phyloP scores from a whole-genome alignment of 257 asterid species.

The Solanum lignicaule region DNA sequence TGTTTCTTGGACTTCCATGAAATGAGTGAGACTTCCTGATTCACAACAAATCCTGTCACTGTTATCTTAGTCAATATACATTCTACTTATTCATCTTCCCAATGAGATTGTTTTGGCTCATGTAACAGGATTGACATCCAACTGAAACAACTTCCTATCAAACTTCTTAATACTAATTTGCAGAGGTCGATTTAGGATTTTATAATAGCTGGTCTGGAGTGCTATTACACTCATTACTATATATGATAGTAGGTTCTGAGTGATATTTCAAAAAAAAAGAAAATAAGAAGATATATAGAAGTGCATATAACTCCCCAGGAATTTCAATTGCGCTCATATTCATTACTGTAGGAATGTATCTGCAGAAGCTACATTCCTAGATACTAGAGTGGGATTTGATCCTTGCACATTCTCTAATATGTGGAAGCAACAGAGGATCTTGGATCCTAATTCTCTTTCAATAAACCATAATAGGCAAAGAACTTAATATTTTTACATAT shows the following conservation, averaged over 20 bases:
- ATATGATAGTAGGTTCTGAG: neutral
- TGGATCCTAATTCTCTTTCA: neutral
- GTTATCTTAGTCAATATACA: neutral
- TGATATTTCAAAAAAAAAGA: neutral
- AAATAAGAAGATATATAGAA: neutral
- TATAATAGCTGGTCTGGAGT: neutral
- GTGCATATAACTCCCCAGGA: neutral
- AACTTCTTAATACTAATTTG: neutral
- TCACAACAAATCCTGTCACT: neutral
- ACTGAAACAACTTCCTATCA: neutral
- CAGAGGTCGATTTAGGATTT: neutral
- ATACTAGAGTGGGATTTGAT: neutral
- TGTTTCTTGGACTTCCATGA: neutral
- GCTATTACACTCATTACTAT: neutral
- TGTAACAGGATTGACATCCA: neutral
- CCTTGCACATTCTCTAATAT: neutral
- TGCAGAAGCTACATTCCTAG: neutral
- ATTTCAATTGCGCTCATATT: neutral
- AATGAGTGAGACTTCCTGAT: neutral
- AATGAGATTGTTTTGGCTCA: neutral
- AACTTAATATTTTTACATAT: neutral
- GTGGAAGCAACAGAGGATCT: neutral
- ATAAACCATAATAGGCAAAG: neutral
- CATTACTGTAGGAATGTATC: neutral
- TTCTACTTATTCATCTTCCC: neutral